Evolutionary conservation across 176 grass and related monocot genomes (phyloP).

Genomic region (Eragrostis curvula): DNA sequence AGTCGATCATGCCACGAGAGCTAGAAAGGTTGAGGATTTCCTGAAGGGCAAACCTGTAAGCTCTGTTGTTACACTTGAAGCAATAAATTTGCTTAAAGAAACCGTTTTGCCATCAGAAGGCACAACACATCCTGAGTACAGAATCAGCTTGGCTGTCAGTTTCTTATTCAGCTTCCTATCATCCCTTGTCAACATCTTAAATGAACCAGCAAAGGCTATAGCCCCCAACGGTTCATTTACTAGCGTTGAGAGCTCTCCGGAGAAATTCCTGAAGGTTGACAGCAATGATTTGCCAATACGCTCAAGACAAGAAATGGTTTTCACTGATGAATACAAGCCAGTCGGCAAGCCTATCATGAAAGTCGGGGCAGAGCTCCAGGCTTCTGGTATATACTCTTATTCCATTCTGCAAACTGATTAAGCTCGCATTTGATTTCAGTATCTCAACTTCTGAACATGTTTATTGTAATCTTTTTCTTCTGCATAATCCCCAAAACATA

Average conservation of each 20-base stretch:
- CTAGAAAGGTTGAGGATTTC: conserved; percentile 69
- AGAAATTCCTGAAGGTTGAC: not conserved
- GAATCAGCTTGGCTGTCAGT: conserved; percentile 64
- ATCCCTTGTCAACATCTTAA: conserved; percentile 47
- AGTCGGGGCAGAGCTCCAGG: conserved; percentile 72
- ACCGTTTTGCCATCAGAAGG: conserved; percentile 58
- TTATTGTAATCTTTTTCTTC: not conserved
- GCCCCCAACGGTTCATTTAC: not conserved
- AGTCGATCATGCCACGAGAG: conserved; percentile 60
- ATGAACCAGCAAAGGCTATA: conserved; percentile 21
- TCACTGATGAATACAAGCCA: conserved; percentile 63
- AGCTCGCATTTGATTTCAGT: not conserved
- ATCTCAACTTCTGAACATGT: conserved; percentile 15
- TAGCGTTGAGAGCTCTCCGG: not conserved
- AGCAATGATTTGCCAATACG: conserved; percentile 35
- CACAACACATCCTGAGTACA: conserved; percentile 67
- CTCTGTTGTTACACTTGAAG: conserved; percentile 56
- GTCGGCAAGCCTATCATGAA: conserved; percentile 71
- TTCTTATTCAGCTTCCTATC: conserved; percentile 82
- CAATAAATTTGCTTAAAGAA: conserved; percentile 54
- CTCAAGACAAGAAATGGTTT: conserved; percentile 64
- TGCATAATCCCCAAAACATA: not conserved
- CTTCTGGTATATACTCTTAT: conserved; percentile 69
- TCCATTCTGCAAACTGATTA: not conserved
- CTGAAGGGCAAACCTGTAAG: conserved; percentile 62